These are phyloP conservation scores for Hanseniaspora osmophila DNA, from an alignment of 805 yeast genomes.

Conservation along the genomic window DNA sequence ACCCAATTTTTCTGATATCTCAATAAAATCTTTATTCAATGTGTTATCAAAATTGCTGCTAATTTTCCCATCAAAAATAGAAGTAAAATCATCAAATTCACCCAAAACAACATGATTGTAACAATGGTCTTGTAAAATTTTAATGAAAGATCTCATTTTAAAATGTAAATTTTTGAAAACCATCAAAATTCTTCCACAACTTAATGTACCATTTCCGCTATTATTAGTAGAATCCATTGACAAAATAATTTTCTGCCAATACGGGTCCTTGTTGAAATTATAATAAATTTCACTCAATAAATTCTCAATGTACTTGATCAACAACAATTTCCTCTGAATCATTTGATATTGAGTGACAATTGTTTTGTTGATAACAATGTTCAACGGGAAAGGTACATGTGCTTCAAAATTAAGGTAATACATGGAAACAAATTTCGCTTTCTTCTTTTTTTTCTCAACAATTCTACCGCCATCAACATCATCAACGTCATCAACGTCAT, in stretches of 20 bases:
- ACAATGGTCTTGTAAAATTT: slow-evolving; percentile 1
- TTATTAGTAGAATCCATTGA: slow-evolving; percentile 26
- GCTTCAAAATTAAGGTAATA: slow-evolving; percentile 42
- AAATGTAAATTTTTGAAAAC: slow-evolving; percentile 41
- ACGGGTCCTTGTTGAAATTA: slow-evolving; percentile 46
- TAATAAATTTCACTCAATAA: slow-evolving; percentile 56
- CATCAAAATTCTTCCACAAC: slow-evolving; percentile 28
- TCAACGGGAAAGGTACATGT: slow-evolving; percentile 76
- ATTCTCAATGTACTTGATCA: slow-evolving; percentile 48
- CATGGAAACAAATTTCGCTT: slow-evolving; percentile 29
- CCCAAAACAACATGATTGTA: slow-evolving; percentile 1
- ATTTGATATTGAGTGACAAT: slow-evolving; percentile 67
- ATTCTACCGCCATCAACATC: background rate
- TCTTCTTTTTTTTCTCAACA: slow-evolving; percentile 10
- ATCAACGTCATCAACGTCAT: slow-evolving; percentile 9
- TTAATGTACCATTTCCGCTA: background rate
- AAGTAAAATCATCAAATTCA: background rate
- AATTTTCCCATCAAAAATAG: no score
- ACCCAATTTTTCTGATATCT: slow-evolving; percentile 4
- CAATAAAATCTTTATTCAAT: slow-evolving; percentile 1
- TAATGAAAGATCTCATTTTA: slow-evolving; percentile 20
- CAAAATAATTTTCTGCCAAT: slow-evolving; percentile 45
- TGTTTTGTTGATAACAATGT: slow-evolving; percentile 56
- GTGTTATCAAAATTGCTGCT: background rate
- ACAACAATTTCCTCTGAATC: slow-evolving; percentile 54